A percentile compares a stretch with the other conserved stretches of the same genome.
Evolutionary conservation across 441 rosid genomes (phyloP).

Genomic region (Gossypium gossypioides): DNA sequence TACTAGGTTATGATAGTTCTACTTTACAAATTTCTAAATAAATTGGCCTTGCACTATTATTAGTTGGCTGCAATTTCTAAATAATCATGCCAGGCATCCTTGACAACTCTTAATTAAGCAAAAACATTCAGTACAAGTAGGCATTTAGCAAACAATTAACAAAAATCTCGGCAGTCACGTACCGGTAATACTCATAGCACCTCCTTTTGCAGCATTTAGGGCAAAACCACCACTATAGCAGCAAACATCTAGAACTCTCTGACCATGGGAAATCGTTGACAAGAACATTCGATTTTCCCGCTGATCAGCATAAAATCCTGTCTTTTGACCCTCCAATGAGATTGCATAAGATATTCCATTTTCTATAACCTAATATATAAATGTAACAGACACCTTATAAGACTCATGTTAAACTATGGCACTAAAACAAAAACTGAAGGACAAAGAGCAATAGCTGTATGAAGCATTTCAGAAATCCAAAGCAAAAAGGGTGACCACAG

Average conservation of each 20-base stretch:
- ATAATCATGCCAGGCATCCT: neutral
- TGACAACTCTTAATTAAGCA: neutral
- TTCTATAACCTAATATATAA: conserved; percentile 47
- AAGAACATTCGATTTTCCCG: conserved; percentile 64
- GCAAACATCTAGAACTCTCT: conserved; percentile 71
- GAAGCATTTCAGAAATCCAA: neutral
- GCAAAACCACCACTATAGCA: conserved; percentile 89
- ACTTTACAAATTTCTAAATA: neutral
- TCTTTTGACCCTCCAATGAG: conserved; percentile 72
- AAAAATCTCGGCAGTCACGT: conserved; percentile 1
- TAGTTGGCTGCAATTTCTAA: neutral
- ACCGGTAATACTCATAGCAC: conserved; percentile 58
- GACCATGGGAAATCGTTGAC: conserved; percentile 55
- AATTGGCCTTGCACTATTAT: neutral
- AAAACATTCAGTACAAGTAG: neutral
- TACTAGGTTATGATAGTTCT: neutral
- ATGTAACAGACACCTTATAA: neutral
- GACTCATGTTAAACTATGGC: neutral
- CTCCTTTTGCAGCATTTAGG: conserved; percentile 61
- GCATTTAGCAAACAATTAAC: neutral
- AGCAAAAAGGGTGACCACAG: neutral
- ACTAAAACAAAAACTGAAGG: neutral
- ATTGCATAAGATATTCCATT: conserved; percentile 61
- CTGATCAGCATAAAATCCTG: conserved; percentile 85
- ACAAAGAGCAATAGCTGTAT: neutral